Evolutionary conservation across 202 grass and related monocot species (phyloP).

Genomic region (Cymbopogon flexuosus): DNA sequence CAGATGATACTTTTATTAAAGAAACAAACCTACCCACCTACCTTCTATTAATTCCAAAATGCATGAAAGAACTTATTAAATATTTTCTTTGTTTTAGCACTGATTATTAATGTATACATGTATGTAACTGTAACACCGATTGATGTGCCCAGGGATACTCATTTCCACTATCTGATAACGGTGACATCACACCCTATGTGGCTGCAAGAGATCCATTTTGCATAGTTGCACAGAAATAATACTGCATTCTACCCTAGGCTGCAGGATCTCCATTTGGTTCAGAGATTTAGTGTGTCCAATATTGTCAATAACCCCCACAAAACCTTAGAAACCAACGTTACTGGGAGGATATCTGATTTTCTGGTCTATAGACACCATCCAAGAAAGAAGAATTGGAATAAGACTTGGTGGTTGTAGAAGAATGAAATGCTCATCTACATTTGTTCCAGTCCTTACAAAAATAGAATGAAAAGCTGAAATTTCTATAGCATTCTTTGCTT

Average conservation of each 20-base stretch:
- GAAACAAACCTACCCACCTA: too few species aligned
- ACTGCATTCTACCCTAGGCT: neutral
- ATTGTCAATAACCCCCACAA: neutral
- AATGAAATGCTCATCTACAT: conserved; percentile 22
- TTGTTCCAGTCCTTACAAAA: conserved; percentile 2
- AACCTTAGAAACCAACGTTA: conserved; percentile 8
- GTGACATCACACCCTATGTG: neutral
- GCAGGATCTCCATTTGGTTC: conserved; percentile 6
- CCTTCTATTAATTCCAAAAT: neutral
- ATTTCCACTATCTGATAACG: neutral
- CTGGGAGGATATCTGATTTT: neutral
- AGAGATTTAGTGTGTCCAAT: neutral
- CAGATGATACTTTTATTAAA: neutral
- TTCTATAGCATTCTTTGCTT: conserved; percentile 5
- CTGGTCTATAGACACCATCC: neutral
- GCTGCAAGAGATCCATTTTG: neutral
- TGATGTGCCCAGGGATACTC: neutral
- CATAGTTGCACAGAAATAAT: neutral
- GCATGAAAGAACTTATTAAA: neutral
- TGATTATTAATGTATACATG: neutral
- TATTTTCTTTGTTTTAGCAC: neutral
- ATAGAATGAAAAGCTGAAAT: neutral
- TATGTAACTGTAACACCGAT: neutral
- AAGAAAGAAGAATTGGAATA: neutral
- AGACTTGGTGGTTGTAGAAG: neutral